Evolutionary conservation across 75 land plant species (phyloP), one percentile per base, ranked within the genome.

Genomic region (Pinus taeda): DNA sequence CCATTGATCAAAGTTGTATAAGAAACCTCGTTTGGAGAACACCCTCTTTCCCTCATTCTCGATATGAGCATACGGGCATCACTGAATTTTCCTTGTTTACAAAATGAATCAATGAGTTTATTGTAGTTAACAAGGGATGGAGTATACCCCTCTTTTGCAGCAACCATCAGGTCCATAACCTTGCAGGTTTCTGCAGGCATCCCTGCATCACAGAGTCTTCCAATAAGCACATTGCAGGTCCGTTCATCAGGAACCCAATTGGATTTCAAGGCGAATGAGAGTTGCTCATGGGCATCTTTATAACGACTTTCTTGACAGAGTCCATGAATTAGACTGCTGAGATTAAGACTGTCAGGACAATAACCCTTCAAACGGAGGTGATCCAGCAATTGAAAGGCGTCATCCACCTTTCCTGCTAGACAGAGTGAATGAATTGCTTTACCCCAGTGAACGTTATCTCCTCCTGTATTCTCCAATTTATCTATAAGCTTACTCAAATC

Each of bases 1-100:
- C 93, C 89, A 78, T 74, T n/a, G 13, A 92, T 76, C 73, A 92
- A 75, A n/a, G 88, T 79, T 11, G 90, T 92, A 53, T 86, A 92
- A 15, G 92, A 74, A 75, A 85, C 89, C 39, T 59, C 77, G 78
- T 83, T 86, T 6, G 89, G 89, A 13, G 4, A 26, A 53, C 79
- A 85, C 11, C 91, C 91, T 29, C 67, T 79, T 4, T 30, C 33
- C 45, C 15, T 75, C 89, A 91, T 82, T 15, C 77, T 77, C 55
- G 59, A 49, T 3, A 90, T 74, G 67, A 88, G 62, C 57, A 20
- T n/a, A 42, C 76, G 79, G 42, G 88, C 88, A 14, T 76, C 77
- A 3, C 2, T 37, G 15, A 70, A 70, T 15, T 30, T 59, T 3
- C 67, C 37, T 15, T 36, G 33, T 21, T 42, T 20, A 30, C 86